These are phyloP conservation scores for Paraconiothyrium sp. DNA, from an alignment of 2,329 filamentous ascomycete genomes.

Conservation along the genomic window DNA sequence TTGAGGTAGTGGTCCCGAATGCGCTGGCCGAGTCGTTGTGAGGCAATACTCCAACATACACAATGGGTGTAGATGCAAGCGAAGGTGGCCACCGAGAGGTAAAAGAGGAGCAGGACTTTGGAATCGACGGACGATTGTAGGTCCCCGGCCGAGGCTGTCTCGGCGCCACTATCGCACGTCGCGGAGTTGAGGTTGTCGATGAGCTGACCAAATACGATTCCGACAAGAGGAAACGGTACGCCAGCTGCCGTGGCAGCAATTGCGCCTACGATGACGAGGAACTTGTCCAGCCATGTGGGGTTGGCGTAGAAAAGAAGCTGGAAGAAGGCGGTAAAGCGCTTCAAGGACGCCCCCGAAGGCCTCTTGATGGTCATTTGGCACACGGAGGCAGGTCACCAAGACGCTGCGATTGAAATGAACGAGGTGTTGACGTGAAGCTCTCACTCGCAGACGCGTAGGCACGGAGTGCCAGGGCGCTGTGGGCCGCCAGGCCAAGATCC, in stretches of 20 bases:
- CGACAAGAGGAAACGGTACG: slow-evolving; percentile 70
- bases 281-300: slow-evolving; percentile 48
- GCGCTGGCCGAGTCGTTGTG: slow-evolving; percentile 70
- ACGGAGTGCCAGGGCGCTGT: slow-evolving; percentile 30
- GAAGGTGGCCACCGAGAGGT: slow-evolving; percentile 71
- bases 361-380: slow-evolving; percentile 40
- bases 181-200: slow-evolving; percentile 69
- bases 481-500: slow-evolving; percentile 31
- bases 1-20: slow-evolving; percentile 69
- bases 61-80: slow-evolving; percentile 71
- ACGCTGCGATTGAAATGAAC: slow-evolving; percentile 25
- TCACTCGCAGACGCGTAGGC: slow-evolving; percentile 25
- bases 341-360: slow-evolving; percentile 38
- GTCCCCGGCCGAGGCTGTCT: slow-evolving; percentile 24
- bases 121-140: slow-evolving; percentile 60
- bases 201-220: slow-evolving; percentile 71
- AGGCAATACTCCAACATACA: slow-evolving; percentile 70
- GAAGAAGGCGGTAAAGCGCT: slow-evolving; percentile 44
- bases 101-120: slow-evolving; percentile 69
- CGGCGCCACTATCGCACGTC: slow-evolving; percentile 56
- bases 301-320: slow-evolving; percentile 48
- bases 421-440: slow-evolving; percentile 31
- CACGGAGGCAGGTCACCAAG: slow-evolving; percentile 20
- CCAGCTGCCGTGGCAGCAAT: slow-evolving; percentile 66
- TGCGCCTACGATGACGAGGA: slow-evolving; percentile 50